These are phyloP conservation scores for Monosporozyma servazzii DNA, from an alignment of 805 yeast genomes.

Conservation along the genomic window DNA sequence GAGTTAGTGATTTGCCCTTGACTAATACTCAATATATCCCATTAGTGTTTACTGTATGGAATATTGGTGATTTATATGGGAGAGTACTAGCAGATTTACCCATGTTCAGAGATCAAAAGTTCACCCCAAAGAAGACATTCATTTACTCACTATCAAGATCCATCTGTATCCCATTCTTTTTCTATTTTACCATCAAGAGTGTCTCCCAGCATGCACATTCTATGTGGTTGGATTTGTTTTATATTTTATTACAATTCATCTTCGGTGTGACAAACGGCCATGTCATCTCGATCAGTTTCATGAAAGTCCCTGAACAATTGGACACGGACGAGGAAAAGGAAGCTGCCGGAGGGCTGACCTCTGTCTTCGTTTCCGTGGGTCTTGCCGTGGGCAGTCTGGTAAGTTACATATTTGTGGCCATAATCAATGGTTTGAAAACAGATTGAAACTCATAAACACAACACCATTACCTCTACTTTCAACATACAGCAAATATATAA, in stretches of 20 bases:
- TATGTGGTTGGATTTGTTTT: slow-evolving; percentile 52
- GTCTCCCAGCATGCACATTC: slow-evolving; percentile 6
- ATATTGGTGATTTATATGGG: slow-evolving; percentile 77
- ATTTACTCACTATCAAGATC: slow-evolving; percentile 47
- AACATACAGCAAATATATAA: too few relatives aligned
- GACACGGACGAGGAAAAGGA: slow-evolving; percentile 62
- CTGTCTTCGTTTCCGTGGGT: slow-evolving; percentile 69
- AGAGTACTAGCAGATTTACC: slow-evolving; percentile 51
- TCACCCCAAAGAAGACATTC: slow-evolving; percentile 33
- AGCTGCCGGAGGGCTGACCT: slow-evolving; percentile 92
- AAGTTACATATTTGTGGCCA: slow-evolving; percentile 55
- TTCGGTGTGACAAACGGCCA: slow-evolving; percentile 91
- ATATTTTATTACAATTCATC: slow-evolving; percentile 57
- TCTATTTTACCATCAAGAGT: slow-evolving; percentile 41
- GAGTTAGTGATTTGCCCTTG: slow-evolving; percentile 33
- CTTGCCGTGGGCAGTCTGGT: slow-evolving; percentile 68
- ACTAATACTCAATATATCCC: slow-evolving; percentile 51
- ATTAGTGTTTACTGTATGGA: slow-evolving; percentile 76
- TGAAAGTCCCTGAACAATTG: slow-evolving; percentile 54
- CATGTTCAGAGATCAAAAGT: slow-evolving; percentile 13
- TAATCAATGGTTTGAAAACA: not conserved
- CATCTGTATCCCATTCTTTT: slow-evolving; percentile 59
- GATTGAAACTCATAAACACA: not conserved
- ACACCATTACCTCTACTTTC: too few relatives aligned
- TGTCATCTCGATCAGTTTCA: slow-evolving; percentile 67